A percentile compares a stretch with the other conserved stretches of the same genome.
phyloP scores from a whole-genome alignment of 1,284 basidiomycete genomes.

The Hymenochaete sp. region DNA sequence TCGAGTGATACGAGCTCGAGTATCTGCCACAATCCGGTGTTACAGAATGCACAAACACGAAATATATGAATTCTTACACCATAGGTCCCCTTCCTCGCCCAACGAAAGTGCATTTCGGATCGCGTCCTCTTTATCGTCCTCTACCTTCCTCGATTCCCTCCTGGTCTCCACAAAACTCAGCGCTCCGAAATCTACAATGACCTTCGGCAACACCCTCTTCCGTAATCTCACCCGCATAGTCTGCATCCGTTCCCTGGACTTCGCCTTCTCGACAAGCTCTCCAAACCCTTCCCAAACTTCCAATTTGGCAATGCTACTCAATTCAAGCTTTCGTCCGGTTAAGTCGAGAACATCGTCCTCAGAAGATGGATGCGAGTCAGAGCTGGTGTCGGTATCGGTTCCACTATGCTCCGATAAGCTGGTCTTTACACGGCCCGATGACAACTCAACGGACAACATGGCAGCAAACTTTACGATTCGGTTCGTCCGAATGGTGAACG shows the following conservation, averaged over 20 bases:
- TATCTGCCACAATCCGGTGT: constrained; percentile 25
- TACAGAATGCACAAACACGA: background rate
- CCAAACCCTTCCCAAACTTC: constrained; percentile 9
- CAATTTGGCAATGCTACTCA: background rate
- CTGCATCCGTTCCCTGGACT: constrained; percentile 20
- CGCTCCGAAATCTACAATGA: constrained; percentile 36
- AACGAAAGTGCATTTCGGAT: constrained; percentile 30
- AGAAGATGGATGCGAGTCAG: background rate
- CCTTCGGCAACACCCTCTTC: constrained; percentile 16
- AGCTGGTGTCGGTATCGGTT: background rate
- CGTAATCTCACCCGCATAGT: too few species aligned
- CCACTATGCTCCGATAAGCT: background rate
- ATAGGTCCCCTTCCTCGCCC: constrained; percentile 30
- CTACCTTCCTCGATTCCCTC: constrained; percentile 17
- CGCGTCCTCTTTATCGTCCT: constrained; percentile 26
- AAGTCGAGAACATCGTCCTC: constrained; percentile 10
- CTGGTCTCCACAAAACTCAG: constrained; percentile 29
- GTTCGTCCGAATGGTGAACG: constrained; percentile 11
- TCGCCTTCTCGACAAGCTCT: constrained; percentile 23
- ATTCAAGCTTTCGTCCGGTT: constrained; percentile 6
- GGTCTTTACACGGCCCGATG: background rate
- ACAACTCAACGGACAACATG: constrained; percentile 6
- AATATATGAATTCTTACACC: constrained; percentile 32
- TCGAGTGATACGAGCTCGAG: constrained; percentile 30
- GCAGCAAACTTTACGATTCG: constrained; percentile 20